Base-by-base conservation (phyloP, 2,329 filamentous ascomycete genomes). In the Calonectria naviculata region DNA sequence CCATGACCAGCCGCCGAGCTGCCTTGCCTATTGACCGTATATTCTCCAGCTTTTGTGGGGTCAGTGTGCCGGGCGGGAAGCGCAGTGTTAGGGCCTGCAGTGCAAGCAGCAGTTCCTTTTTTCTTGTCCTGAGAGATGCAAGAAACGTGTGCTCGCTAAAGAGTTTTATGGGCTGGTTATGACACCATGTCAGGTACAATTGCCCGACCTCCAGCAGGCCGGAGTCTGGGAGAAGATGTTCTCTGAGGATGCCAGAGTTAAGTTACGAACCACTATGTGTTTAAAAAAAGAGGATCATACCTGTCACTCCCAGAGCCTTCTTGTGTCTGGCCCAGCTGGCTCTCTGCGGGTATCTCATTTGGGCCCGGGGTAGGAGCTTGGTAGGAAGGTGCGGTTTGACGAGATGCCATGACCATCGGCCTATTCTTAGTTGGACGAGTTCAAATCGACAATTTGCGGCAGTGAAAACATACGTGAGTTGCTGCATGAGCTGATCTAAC, bases 141-240 rank as follows among this genome's bases (percentile, higher is more conserved):
- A 87, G 66, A 70, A 89, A 87, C 1, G 73, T 80, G 5, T 80
- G 78, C 13, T 81, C 74, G 21, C 83, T 79, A 62, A 89, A 89
- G 0, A 89, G 78, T 19, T 84, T 83, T 26, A 89, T 79, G 7
- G 87, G 87, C 62, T 89, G 87, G 28, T 83, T 85, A 64, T 89
- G 85, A 66, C 86, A 87, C 72, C 86, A 88, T 5, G 81, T 75
- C 4, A 88, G 73, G 73, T 88, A 89, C 2, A 84, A 75, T 54
- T 85, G 80, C 15, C 73, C 76, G 24, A 67, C 70, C 10, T 71
- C 63, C 17, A 71, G 34, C 26, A 78, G 36, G 19, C 10, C 28
- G 3, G 64, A 10, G 54, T 68, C 28, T 67, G 64, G 29, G 2
- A 31, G 38, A 15, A 26, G 21, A 24, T 28, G 10, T 26, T 68